A percentile compares a stretch with the other conserved stretches of the same genome.
Conservation (phyloP, 2,329 filamentous ascomycete species). For the Microcyclospora tardicrescens region DNA sequence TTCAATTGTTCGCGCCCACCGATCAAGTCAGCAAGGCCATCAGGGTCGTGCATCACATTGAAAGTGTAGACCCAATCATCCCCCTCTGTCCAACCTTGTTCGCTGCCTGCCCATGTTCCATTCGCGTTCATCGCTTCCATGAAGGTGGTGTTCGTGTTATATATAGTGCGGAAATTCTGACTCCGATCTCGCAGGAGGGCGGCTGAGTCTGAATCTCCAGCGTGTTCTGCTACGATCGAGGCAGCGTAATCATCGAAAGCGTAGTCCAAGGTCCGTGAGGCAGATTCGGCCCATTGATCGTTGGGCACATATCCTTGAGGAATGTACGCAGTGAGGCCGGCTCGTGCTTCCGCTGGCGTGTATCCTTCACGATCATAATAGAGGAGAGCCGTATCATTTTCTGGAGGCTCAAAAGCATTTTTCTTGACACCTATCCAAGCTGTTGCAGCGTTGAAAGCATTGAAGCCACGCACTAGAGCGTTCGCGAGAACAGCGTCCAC, state of each 20-base stretch:
- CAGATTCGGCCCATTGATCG: constrained; percentile 36
- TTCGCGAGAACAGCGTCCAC: constrained; percentile 38
- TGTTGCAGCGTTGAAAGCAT: constrained; percentile 29
- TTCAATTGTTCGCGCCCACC: constrained; percentile 27
- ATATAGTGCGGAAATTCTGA: constrained; percentile 31
- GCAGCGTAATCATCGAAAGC: constrained; percentile 36
- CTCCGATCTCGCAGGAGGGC: constrained; percentile 24
- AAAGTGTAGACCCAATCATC: constrained; percentile 41
- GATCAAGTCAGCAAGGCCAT: constrained; percentile 31
- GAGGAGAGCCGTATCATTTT: constrained; percentile 31
- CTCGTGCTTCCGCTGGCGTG: constrained; percentile 34
- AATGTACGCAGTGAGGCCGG: constrained; percentile 34
- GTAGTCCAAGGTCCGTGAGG: constrained; percentile 36
- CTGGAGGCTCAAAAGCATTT: constrained; percentile 34
- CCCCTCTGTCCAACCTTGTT: constrained; percentile 38
- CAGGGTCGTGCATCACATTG: constrained; percentile 35
- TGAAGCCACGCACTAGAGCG: constrained; percentile 31
- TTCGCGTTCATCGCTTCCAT: constrained; percentile 38
- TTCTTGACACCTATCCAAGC: constrained; percentile 34
- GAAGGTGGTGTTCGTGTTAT: constrained; percentile 32
- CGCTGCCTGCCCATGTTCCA: constrained; percentile 31
- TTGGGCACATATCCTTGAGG: constrained; percentile 35
- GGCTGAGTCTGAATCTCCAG: constrained; percentile 23
- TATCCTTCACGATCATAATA: constrained; percentile 37
- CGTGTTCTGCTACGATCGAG: constrained; percentile 28